phyloP scores from a whole-genome alignment of 192 early-diverging fungal genomes.

The Coemansia sp. region DNA sequence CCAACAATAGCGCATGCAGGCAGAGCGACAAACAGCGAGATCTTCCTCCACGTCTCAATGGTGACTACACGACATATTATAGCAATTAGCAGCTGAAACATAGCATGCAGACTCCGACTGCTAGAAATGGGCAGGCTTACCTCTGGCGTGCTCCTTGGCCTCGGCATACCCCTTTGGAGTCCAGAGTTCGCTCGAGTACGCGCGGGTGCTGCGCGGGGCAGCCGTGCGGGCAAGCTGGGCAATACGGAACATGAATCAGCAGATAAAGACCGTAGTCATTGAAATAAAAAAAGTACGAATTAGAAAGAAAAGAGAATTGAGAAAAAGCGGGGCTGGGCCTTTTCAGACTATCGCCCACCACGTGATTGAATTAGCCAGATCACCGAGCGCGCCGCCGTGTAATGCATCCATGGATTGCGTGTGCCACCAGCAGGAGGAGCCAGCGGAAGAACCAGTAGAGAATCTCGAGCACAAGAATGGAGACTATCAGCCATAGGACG shows the following conservation, averaged over 20 bases:
- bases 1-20: constrained; percentile 35
- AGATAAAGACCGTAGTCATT: neutral
- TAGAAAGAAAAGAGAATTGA: constrained; percentile 6
- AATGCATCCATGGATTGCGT: constrained; percentile 6
- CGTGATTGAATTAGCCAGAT: neutral
- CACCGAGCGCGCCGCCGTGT: neutral
- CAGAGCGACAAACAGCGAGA: constrained; percentile 44
- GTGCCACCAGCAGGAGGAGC: constrained; percentile 18
- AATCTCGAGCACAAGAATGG: constrained; percentile 29
- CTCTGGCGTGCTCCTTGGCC: constrained; percentile 45
- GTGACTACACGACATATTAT: neutral
- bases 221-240: constrained; percentile 45
- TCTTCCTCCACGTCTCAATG: constrained; percentile 53
- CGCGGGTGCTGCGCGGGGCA: constrained; percentile 34
- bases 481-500: constrained; percentile 37
- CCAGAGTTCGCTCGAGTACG: constrained; percentile 39
- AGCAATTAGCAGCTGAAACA: too few relatives aligned
- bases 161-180: constrained; percentile 35
- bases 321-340: neutral
- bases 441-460: constrained; percentile 47
- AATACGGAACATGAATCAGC: constrained; percentile 32
- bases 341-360: neutral
- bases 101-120: too few relatives aligned
- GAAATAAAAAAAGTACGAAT: neutral
- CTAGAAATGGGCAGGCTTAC: neutral